Evolutionary conservation across 2,329 filamentous ascomycete species (phyloP).

Genomic region (Rhynchosporium agropyri): DNA sequence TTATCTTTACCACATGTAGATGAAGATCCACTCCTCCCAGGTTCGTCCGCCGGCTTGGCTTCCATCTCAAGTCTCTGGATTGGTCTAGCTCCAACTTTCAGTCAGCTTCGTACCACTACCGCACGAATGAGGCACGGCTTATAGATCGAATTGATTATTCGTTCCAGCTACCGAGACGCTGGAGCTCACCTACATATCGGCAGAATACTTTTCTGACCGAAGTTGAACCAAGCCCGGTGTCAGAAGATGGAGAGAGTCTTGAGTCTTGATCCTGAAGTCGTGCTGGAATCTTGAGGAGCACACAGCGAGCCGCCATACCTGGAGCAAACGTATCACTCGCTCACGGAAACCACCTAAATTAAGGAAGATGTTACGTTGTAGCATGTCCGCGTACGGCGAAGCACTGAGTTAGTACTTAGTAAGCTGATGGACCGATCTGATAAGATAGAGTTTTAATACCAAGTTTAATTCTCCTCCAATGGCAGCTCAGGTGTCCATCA

Average conservation of each 20-base stretch:
- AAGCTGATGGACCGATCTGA: conserved; percentile 4
- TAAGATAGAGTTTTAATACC: conserved; percentile 11
- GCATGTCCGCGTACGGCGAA: neutral
- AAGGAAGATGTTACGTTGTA: neutral
- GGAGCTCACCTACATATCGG: too few relatives aligned
- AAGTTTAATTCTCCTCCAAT: neutral
- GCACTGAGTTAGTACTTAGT: neutral
- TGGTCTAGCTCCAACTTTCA: too few relatives aligned
- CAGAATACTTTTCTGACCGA: too few relatives aligned
- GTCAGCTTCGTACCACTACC: neutral
- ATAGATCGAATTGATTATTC: neutral
- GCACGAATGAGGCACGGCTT: neutral
- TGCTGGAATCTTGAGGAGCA: neutral
- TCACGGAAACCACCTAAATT: neutral
- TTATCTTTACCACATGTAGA: neutral
- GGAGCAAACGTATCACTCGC: neutral
- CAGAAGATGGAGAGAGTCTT: too few relatives aligned
- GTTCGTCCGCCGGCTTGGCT: conserved; percentile 8
- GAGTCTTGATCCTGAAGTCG: neutral
- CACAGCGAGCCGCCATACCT: neutral
- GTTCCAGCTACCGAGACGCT: neutral
- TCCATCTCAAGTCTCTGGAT: neutral
- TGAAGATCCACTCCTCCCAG: conserved; percentile 12
- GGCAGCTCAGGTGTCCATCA: neutral
- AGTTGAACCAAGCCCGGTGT: too few relatives aligned